phyloP scores from a whole-genome alignment of 108 stramenopile genomes.

The Schizochytrium sp. region DNA sequence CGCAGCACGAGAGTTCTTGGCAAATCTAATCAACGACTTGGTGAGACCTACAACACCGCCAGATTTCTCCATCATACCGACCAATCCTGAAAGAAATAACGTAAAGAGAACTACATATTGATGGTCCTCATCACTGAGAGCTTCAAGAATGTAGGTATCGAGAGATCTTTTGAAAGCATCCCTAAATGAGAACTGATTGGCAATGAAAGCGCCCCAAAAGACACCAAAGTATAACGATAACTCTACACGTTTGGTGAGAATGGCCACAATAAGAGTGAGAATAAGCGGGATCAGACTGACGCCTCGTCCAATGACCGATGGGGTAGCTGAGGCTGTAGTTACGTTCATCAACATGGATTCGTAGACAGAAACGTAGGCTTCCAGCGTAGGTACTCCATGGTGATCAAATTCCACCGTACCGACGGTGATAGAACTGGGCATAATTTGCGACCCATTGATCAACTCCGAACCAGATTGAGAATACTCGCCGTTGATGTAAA shows the following conservation, averaged over 20 bases:
- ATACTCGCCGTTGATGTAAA: neutral
- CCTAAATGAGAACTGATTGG: conserved; percentile 63
- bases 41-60: conserved; percentile 77
- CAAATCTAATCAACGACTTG: conserved; percentile 63
- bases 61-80: conserved; percentile 75
- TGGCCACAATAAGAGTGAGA: conserved; percentile 70
- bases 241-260: conserved; percentile 72
- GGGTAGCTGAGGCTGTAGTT: neutral
- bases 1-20: conserved; percentile 66
- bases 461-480: neutral
- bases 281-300: conserved; percentile 73
- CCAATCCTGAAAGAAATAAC: conserved; percentile 75
- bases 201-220: conserved; percentile 76
- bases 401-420: neutral
- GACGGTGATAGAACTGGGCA: neutral
- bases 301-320: conserved; percentile 63
- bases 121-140: conserved; percentile 64
- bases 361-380: neutral
- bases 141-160: conserved; percentile 50
- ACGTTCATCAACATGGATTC: neutral
- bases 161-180: conserved; percentile 77
- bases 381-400: neutral
- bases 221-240: conserved; percentile 74
- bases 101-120: conserved; percentile 73
- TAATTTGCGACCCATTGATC: neutral